Base-by-base conservation (phyloP, 306 rosid species). In the Pterocarpus santalinus region DNA sequence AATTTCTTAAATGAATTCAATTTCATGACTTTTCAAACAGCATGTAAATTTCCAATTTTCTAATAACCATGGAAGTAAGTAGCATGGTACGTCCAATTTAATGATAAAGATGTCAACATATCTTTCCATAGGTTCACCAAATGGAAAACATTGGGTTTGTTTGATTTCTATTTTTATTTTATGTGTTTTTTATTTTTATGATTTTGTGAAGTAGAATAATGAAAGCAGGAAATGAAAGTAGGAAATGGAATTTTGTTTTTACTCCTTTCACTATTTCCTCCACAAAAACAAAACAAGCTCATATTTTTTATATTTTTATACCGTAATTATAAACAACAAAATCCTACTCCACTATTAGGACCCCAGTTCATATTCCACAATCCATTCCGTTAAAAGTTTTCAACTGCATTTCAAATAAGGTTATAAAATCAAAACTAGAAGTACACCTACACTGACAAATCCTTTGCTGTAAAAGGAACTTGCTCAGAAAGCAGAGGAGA, bases 401-500 rank as follows among this genome's bases (percentile, higher is more conserved):
- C 70, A 73, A 58, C 77, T 63, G 84, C 46, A 77, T 36, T 39
- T 80, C 78, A 30, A 80, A 80, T 60, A 34, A 73, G 53, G 60
- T 65, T 43, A 70, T 30, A 71, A 69, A 41, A n/a, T 9, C 13
- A 81, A 81, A 65, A 83, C 52, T 60, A 53, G 77, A 86, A 65
- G 64, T 81, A 82, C 71, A 89, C 96, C 84, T 93, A 95, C 99
- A 90, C 86, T 11, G 92, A 80, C 78, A 90, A 87, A 87, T 88
- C 85, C 85, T 90, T 87, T 57, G 22, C 81, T 44, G 90, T 82
- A 53, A 95, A 89, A 82, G 99, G 99, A 90, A 95, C 93, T 88
- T 81, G 90, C 89, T 95, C 98, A 14, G 84, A 77, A 22, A 93
- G 88, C 82, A 95, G 93, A 85, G 88, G 90, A 78, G 95, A 90